phyloP scores from a whole-genome alignment of 208 protist genomes.

The Acanthamoeba lenticulata region DNA sequence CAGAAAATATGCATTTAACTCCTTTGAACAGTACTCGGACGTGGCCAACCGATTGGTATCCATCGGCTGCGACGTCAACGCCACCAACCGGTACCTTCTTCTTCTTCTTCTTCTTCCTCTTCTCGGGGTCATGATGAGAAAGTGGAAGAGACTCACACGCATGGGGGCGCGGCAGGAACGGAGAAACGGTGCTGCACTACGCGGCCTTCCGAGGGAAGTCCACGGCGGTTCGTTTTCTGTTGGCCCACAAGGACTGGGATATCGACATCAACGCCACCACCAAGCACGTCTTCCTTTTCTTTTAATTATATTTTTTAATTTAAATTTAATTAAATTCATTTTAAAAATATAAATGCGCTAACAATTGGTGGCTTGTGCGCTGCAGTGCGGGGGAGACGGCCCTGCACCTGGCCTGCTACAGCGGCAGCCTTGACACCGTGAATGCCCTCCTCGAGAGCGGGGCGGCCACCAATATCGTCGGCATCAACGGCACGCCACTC shows the following conservation, averaged over 20 bases:
- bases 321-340: background rate
- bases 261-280: slow-evolving; percentile 4
- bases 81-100: background rate
- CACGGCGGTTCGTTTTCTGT: background rate
- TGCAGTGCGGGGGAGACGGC: background rate
- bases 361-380: too few species aligned
- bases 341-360: background rate
- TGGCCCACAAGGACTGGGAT: background rate
- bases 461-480: background rate
- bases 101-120: background rate
- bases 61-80: slow-evolving; percentile 21
- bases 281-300: background rate
- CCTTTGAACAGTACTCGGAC: background rate
- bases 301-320: background rate
- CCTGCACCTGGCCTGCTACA: slow-evolving; percentile 7
- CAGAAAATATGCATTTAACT: background rate
- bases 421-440: background rate
- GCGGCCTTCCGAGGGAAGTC: slow-evolving; percentile 9
- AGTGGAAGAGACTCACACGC: background rate
- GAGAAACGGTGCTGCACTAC: background rate
- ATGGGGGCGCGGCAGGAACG: background rate
- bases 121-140: too few species aligned
- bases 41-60: slow-evolving; percentile 13
- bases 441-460: background rate
- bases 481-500: slow-evolving; percentile 15